These are phyloP conservation scores for Nicotiana otophora DNA, from an alignment of 257 asterid species.

Conservation along the genomic window DNA sequence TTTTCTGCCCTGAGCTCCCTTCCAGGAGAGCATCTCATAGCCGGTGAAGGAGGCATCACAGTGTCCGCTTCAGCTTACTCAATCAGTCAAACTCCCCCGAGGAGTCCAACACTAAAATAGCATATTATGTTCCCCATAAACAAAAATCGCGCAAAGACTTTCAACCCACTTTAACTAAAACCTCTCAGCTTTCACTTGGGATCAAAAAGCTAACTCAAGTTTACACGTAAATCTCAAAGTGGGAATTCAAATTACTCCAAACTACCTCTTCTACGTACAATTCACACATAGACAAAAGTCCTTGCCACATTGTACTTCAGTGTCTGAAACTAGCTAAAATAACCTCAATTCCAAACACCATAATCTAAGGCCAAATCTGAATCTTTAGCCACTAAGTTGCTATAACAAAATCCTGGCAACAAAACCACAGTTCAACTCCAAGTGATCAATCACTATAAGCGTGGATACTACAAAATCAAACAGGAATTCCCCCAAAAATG, in stretches of 20 bases:
- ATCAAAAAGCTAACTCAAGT: background rate
- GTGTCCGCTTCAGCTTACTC: constrained; percentile 15
- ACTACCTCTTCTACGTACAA: background rate
- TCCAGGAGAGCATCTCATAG: constrained; percentile 69
- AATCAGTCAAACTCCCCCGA: constrained; percentile 28
- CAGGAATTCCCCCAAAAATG: background rate
- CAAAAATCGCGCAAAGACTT: background rate
- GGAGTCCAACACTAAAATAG: constrained; percentile 21
- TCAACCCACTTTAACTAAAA: background rate
- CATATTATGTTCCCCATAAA: constrained; percentile 22
- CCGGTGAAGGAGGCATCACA: constrained; percentile 87
- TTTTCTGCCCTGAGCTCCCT: constrained; percentile 63
- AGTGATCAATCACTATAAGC: background rate
- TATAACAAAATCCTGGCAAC: constrained; percentile 1
- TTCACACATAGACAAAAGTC: background rate
- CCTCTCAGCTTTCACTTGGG: background rate
- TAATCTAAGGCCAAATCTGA: background rate
- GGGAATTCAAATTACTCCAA: background rate
- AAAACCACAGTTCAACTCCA: constrained; percentile 1
- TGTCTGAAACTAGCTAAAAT: background rate
- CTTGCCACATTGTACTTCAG: background rate
- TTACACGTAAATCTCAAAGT: background rate
- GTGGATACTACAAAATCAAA: background rate
- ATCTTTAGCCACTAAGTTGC: background rate
- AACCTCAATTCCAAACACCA: background rate